phyloP scores from a whole-genome alignment of 345 rosid genomes.

The Populus simonii region DNA sequence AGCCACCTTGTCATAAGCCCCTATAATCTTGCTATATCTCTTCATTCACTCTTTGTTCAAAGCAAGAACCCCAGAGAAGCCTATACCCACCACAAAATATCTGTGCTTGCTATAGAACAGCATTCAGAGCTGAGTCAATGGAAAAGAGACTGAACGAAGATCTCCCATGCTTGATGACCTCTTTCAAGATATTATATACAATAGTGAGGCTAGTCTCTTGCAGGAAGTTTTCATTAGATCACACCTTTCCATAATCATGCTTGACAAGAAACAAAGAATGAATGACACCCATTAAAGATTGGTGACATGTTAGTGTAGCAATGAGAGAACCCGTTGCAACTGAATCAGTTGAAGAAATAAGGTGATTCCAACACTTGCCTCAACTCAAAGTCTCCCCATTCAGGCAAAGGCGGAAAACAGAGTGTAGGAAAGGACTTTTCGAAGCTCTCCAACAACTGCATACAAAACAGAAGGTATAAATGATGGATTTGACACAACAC shows the following conservation, averaged over 20 bases:
- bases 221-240: not conserved
- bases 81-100: not conserved
- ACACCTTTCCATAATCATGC: constrained; percentile 1
- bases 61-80: not conserved
- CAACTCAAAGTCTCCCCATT: constrained; percentile 83
- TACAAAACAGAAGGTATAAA: not conserved
- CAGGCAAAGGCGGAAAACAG: constrained; percentile 75
- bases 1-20: not conserved
- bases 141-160: not conserved
- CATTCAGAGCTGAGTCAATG: not conserved
- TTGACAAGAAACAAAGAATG: not conserved
- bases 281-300: not conserved
- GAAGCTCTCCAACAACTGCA: constrained; percentile 87
- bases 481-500: not conserved
- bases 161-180: not conserved
- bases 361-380: constrained; percentile 73
- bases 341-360: constrained; percentile 82
- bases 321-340: not conserved
- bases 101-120: constrained; percentile 1
- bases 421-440: constrained; percentile 68
- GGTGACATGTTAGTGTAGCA: not conserved
- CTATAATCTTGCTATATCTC: not conserved
- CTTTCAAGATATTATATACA: constrained; percentile 12
- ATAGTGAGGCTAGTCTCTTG: not conserved
- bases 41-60: not conserved